These are phyloP conservation scores for Heimioporus sp. DNA, from an alignment of 768 basidiomycete genomes.

Conservation along the genomic window DNA sequence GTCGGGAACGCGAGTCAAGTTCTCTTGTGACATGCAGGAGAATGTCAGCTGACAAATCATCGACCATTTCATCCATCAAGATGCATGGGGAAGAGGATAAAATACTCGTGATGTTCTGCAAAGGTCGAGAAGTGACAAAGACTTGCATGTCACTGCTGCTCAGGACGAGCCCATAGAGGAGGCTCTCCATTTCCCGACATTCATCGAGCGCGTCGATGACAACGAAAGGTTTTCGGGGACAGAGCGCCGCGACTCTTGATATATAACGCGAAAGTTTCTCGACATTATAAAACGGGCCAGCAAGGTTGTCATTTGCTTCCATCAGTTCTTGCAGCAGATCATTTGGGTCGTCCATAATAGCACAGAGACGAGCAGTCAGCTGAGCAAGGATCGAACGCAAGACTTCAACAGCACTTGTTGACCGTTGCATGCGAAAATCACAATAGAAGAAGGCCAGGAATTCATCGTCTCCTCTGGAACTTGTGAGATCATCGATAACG, in stretches of 20 bases:
- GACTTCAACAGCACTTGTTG: constrained; percentile 11
- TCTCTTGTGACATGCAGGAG: constrained; percentile 4
- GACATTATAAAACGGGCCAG: neutral
- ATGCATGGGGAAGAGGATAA: constrained; percentile 6
- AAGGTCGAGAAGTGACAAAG: constrained; percentile 9
- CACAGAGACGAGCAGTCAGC: neutral
- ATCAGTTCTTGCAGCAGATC: constrained; percentile 4
- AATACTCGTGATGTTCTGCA: constrained; percentile 1
- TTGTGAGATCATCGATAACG: neutral
- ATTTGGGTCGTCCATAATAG: neutral
- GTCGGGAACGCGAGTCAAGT: constrained; percentile 3
- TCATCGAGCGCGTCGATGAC: constrained; percentile 25
- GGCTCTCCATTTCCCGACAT: constrained; percentile 8
- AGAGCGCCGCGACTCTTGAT: neutral
- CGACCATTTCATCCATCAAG: constrained; percentile 5
- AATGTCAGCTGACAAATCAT: constrained; percentile 9
- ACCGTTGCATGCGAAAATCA: constrained; percentile 12
- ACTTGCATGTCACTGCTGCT: neutral
- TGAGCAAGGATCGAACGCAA: constrained; percentile 21
- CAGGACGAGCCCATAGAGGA: constrained; percentile 9
- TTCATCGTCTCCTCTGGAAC: neutral
- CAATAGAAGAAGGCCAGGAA: constrained; percentile 21
- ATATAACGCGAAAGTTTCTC: constrained; percentile 2
- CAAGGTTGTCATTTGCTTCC: neutral
- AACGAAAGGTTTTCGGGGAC: constrained; percentile 3